Evolutionary conservation across 1,139 yeast species (phyloP), one percentile per base, ranked within the genome.

Genomic region (Hyphopichia burtonii): DNA sequence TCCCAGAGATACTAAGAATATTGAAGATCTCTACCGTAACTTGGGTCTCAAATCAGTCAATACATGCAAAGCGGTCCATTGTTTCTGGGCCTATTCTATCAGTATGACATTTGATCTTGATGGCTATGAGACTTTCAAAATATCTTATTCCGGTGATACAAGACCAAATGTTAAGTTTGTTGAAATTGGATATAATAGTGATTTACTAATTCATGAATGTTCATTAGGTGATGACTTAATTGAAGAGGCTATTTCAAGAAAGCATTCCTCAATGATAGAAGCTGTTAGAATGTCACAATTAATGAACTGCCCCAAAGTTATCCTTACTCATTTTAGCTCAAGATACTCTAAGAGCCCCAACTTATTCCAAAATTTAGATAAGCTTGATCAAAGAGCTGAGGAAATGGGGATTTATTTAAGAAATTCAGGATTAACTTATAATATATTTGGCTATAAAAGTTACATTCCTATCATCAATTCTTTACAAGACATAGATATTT

Each of bases 61-160:
- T 27, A 82, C 94, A 0, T 84, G 90, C 48, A 75, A 83, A 46
- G 98, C 98, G 0, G 74, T 76, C 31, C 99, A 93, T 59, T 91
- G 98, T 59, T 80, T 80, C 19, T 82, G 84, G 80, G 79, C 98
- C 0, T 93, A 91, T 58, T 84, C 91, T 7, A 82, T 81, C 18
- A 65, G 84, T 1, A 66, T 91, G 12, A 64, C 73, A 1, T 83
- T 85, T 48, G 58, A 60, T 17, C 47, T 74, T 16, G 54, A 51
- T 23, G 49, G 48, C 4, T 47, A 43, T 2, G 59, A 56, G 22
- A 50, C 61, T 0, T 88, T 90, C 66, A 84, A 79, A 51, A 71
- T 91, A 1, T 84, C 97, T 0, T 94, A 88, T 59, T 89, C 97
- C 1, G 99, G 99, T 9, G 99, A 93, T 57, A 89, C 98, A 0